A percentile compares a stretch with the other conserved stretches of the same genome.
These are phyloP conservation scores for Candida koratica DNA, from an alignment of 805 yeast species.

Conservation along the genomic window DNA sequence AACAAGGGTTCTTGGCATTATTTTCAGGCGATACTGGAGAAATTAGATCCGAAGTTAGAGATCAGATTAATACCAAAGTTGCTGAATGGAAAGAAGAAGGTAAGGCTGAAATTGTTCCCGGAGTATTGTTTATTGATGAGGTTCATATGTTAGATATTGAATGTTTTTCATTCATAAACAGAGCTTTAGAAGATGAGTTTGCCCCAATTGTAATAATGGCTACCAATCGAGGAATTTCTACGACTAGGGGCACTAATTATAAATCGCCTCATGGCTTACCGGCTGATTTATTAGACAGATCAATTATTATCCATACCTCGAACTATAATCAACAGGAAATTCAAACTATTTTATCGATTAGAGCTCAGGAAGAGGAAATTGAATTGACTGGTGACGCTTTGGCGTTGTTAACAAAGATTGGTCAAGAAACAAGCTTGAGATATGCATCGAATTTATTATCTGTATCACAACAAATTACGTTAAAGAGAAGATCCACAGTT, in stretches of 20 bases:
- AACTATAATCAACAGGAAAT: slow-evolving; percentile 80
- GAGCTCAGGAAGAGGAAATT: slow-evolving; percentile 93
- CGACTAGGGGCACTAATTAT: slow-evolving; percentile 88
- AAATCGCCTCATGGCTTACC: slow-evolving; percentile 98
- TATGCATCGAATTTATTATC: slow-evolving; percentile 89
- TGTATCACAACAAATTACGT: slow-evolving; percentile 82
- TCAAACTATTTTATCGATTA: slow-evolving; percentile 76
- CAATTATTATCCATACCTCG: slow-evolving; percentile 85
- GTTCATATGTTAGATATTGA: slow-evolving; percentile 98
- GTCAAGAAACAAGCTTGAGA: slow-evolving; percentile 84
- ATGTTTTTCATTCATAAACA: slow-evolving; percentile 89
- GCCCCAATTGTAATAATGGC: slow-evolving; percentile 98
- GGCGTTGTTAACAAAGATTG: slow-evolving; percentile 83
- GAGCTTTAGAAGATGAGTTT: slow-evolving; percentile 94
- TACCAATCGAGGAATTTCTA: slow-evolving; percentile 92
- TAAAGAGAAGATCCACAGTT: slow-evolving; percentile 65
- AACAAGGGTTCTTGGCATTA: slow-evolving; percentile 94
- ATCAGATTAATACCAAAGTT: slow-evolving; percentile 93
- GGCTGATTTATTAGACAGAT: slow-evolving; percentile 86
- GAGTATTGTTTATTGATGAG: slow-evolving; percentile 96
- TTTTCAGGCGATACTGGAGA: slow-evolving; percentile 98
- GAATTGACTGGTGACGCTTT: slow-evolving; percentile 79
- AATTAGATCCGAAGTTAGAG: slow-evolving; percentile 91
- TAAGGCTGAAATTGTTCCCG: slow-evolving; percentile 96
- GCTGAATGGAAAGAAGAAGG: slow-evolving; percentile 99